These are phyloP conservation scores for Aspergillus vadensis DNA, from an alignment of 2,329 filamentous ascomycete species.

Conservation along the genomic window DNA sequence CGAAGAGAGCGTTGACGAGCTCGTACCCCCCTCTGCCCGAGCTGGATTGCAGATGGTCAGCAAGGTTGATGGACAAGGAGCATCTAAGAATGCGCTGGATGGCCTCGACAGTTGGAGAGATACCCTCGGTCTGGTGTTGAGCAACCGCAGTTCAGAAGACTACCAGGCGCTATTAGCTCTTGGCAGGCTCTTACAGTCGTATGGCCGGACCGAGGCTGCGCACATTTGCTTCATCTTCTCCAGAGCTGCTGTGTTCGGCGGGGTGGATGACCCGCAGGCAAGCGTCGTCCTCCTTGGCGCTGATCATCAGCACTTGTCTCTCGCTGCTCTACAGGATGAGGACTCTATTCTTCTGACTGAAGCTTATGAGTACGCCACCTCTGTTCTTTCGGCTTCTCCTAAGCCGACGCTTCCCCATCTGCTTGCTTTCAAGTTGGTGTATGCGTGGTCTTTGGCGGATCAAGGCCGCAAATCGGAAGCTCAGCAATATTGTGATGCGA, in stretches of 20 bases:
- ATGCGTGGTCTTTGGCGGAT: conserved; percentile 82
- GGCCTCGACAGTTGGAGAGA: conserved; percentile 94
- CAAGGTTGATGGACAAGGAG: conserved; percentile 62
- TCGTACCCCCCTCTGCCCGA: conserved; percentile 88
- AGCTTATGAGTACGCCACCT: conserved; percentile 87
- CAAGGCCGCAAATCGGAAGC: conserved; percentile 80
- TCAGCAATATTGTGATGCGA: conserved; percentile 86
- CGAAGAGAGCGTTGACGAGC: conserved; percentile 92
- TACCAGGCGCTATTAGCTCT: conserved; percentile 74
- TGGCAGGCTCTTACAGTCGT: conserved; percentile 78
- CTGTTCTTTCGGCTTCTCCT: conserved; percentile 63
- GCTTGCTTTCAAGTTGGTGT: conserved; percentile 85
- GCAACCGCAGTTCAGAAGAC: conserved; percentile 83
- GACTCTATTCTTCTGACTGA: conserved; percentile 94
- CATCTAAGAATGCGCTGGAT: conserved; percentile 72
- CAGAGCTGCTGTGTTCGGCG: conserved; percentile 71
- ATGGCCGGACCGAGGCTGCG: conserved; percentile 85
- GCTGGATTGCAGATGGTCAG: conserved; percentile 90
- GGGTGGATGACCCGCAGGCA: conserved; percentile 75
- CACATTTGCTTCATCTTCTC: conserved; percentile 94
- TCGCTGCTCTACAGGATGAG: conserved; percentile 74
- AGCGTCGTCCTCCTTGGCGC: conserved; percentile 83
- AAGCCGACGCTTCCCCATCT: conserved; percentile 73
- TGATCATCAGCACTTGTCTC: conserved; percentile 71
- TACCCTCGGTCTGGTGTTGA: conserved; percentile 80